Percentiles rank a stretch among this genome's conserved stretches.
Conservation (phyloP, 1,139 yeast species). For the Spathaspora sp. region DNA sequence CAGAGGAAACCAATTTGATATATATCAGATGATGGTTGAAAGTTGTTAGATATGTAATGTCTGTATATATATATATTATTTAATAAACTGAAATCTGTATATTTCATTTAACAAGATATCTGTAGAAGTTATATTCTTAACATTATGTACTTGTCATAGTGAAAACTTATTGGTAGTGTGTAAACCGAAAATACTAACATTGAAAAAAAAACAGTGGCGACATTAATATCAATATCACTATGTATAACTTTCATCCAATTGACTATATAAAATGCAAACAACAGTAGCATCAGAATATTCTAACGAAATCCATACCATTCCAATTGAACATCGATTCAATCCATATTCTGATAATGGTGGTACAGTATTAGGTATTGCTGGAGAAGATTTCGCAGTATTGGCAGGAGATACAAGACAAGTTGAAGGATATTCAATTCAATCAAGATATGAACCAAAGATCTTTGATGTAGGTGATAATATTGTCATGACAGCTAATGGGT, state of each 20-base stretch:
- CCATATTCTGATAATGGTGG: constrained; percentile 98
- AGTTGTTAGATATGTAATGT: neutral
- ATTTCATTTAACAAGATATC: neutral
- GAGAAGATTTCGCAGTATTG: constrained; percentile 92
- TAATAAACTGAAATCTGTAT: neutral
- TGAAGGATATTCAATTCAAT: constrained; percentile 88
- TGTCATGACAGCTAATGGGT: constrained; percentile 90
- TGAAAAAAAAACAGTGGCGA: constrained; percentile 1
- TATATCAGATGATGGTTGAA: neutral
- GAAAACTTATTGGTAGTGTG: neutral
- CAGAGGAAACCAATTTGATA: neutral
- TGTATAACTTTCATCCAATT: neutral
- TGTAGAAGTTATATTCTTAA: neutral
- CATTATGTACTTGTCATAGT: neutral
- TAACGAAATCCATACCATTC: constrained; percentile 51
- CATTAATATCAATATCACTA: neutral
- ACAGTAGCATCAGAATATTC: constrained; percentile 66
- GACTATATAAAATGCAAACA: constrained; percentile 14
- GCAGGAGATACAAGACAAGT: constrained; percentile 99
- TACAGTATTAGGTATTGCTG: constrained; percentile 95
- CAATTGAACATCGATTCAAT: constrained; percentile 91
- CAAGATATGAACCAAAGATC: constrained; percentile 90
- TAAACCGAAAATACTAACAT: neutral
- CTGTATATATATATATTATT: neutral
- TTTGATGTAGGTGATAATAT: constrained; percentile 88